A percentile compares a stretch with the other conserved stretches of the same genome.
phyloP scores from a whole-genome alignment of 441 rosid genomes.

The Populus hybrid region DNA sequence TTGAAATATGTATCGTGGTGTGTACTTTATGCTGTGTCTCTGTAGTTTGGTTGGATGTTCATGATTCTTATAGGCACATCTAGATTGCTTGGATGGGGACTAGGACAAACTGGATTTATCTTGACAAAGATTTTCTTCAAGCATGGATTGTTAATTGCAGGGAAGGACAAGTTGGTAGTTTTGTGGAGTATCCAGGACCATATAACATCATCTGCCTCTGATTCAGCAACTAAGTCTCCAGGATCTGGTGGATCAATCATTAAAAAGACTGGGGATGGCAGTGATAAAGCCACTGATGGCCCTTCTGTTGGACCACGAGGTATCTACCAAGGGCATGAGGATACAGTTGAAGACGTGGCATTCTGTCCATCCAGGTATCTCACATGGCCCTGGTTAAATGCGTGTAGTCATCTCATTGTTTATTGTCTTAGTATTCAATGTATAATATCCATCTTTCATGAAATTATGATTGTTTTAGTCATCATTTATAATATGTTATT shows the following conservation, averaged over 20 bases:
- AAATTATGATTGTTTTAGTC: neutral
- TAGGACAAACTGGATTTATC: neutral
- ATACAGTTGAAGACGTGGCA: constrained; percentile 96
- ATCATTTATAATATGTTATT: neutral
- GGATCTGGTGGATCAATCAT: constrained; percentile 69
- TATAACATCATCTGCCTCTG: constrained; percentile 59
- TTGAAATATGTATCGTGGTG: neutral
- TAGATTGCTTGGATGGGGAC: neutral
- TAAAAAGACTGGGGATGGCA: constrained; percentile 57
- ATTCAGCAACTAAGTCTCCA: constrained; percentile 56
- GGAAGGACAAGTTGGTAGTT: constrained; percentile 94
- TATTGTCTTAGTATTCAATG: neutral
- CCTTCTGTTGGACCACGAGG: constrained; percentile 95
- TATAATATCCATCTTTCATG: neutral
- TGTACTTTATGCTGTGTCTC: neutral
- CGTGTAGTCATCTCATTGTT: neutral
- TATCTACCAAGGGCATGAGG: constrained; percentile 81
- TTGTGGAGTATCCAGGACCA: constrained; percentile 99
- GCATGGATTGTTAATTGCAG: constrained; percentile 35
- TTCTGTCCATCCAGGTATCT: constrained; percentile 93
- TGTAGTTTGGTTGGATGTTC: neutral
- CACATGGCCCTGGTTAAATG: constrained; percentile 8
- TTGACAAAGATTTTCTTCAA: constrained; percentile 22
- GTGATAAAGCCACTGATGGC: constrained; percentile 55
- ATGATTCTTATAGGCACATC: neutral